Conservation (phyloP, 192 early-diverging fungal genomes). For the Coemansia sp. region DNA sequence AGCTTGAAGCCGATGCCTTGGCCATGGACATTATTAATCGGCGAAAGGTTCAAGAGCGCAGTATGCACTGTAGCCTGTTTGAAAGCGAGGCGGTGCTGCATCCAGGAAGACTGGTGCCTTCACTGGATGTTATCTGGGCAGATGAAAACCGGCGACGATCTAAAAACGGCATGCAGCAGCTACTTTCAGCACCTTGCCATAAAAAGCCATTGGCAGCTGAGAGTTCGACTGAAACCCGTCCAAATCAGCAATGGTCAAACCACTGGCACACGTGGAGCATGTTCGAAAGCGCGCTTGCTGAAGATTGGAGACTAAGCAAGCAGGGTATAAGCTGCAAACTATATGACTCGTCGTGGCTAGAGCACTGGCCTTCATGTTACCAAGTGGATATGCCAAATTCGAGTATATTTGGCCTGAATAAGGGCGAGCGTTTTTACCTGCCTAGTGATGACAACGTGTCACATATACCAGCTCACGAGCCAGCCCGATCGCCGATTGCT, state of each 20-base stretch:
- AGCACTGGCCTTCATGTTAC: constrained; percentile 2
- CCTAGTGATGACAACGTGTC: too few species aligned
- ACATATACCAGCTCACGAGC: too few species aligned
- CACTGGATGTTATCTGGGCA: constrained; percentile 62
- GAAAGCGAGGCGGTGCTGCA: constrained; percentile 23
- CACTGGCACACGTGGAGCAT: constrained; percentile 43
- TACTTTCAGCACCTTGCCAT: neutral
- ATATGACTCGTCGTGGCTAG: neutral
- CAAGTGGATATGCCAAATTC: neutral
- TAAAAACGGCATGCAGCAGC: constrained; percentile 16
- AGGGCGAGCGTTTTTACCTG: too few species aligned
- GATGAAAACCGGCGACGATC: constrained; percentile 57
- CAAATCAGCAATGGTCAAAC: constrained; percentile 31
- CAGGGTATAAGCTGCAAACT: neutral
- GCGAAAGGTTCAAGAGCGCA: constrained; percentile 45
- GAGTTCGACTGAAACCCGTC: neutral
- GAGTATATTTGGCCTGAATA: too few species aligned
- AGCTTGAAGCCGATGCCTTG: constrained; percentile 73
- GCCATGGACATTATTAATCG: constrained; percentile 67
- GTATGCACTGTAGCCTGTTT: constrained; percentile 45
- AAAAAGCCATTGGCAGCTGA: neutral
- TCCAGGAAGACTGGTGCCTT: constrained; percentile 58
- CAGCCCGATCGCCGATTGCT: neutral
- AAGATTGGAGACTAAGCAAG: constrained; percentile 6
- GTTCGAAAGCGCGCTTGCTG: constrained; percentile 30